phyloP scores from a whole-genome alignment of 495 filamentous ascomycete genomes.

The Neurospora sp. region DNA sequence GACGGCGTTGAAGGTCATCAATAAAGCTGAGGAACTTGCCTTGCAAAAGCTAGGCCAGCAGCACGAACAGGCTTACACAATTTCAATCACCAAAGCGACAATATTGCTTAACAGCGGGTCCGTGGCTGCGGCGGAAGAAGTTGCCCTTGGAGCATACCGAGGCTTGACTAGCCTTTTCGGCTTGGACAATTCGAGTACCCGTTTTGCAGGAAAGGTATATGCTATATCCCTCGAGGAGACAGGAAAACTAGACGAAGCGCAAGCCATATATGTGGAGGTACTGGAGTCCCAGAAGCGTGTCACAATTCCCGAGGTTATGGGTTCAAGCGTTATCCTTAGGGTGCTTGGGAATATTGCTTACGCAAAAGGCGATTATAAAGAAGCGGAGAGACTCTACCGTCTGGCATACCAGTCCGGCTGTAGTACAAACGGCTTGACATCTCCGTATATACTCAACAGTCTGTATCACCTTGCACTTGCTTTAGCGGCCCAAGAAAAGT shows the following conservation, averaged over 20 bases:
- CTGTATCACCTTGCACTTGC: accelerated
- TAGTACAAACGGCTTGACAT: background rate
- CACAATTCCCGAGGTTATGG: background rate
- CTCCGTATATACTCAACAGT: accelerated
- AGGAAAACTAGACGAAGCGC: background rate
- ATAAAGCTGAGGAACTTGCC: too few relatives aligned
- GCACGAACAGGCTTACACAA: background rate
- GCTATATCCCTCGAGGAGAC: background rate
- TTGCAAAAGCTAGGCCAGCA: too few relatives aligned
- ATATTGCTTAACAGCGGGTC: background rate
- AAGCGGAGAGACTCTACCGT: background rate
- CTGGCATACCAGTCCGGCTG: background rate
- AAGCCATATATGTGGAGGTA: background rate
- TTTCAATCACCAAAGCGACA: background rate
- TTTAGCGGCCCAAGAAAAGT: background rate
- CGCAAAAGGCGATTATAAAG: background rate
- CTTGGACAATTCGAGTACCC: background rate
- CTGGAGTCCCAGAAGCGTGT: background rate
- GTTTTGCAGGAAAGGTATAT: background rate
- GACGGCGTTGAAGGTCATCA: too few relatives aligned
- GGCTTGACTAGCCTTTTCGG: background rate
- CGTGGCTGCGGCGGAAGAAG: background rate
- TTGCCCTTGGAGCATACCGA: background rate
- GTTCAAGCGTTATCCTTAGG: background rate
- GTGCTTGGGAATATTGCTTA: background rate